phyloP scores from a whole-genome alignment of 306 rosid genomes.

The Quercus mongolica region DNA sequence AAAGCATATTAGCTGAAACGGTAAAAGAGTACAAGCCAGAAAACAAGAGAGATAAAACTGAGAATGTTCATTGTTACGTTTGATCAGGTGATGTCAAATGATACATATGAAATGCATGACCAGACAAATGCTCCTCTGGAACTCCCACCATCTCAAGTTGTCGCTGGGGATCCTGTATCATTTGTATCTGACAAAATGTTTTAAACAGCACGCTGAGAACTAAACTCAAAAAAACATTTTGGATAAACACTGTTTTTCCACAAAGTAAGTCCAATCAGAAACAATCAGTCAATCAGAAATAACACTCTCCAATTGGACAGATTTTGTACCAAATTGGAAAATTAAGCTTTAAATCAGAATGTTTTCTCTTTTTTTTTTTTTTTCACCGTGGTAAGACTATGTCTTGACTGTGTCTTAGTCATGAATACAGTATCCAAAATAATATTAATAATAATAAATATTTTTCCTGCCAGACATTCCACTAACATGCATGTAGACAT shows the following conservation, averaged over 20 bases:
- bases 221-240: not conserved
- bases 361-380: too few species aligned
- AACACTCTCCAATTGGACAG: not conserved
- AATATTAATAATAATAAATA: too few species aligned
- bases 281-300: not conserved
- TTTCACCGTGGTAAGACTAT: too few species aligned
- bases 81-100: constrained; percentile 77
- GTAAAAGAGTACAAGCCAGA: not conserved
- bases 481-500: too few species aligned
- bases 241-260: not conserved
- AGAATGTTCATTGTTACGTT: constrained; percentile 44
- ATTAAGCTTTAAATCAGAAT: not conserved
- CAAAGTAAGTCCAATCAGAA: not conserved
- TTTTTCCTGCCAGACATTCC: too few species aligned
- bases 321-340: not conserved
- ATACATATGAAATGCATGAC: constrained; percentile 92
- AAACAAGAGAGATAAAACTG: not conserved
- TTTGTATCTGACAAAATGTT: constrained; percentile 19
- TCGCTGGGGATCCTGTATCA: too few species aligned
- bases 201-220: not conserved
- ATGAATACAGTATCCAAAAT: too few species aligned
- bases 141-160: too few species aligned
- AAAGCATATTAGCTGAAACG: not conserved
- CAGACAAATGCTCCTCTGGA: constrained; percentile 80
- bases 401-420: too few species aligned